These are phyloP conservation scores for Fraxinus anomala DNA, from an alignment of 257 asterid species.

Conservation along the genomic window DNA sequence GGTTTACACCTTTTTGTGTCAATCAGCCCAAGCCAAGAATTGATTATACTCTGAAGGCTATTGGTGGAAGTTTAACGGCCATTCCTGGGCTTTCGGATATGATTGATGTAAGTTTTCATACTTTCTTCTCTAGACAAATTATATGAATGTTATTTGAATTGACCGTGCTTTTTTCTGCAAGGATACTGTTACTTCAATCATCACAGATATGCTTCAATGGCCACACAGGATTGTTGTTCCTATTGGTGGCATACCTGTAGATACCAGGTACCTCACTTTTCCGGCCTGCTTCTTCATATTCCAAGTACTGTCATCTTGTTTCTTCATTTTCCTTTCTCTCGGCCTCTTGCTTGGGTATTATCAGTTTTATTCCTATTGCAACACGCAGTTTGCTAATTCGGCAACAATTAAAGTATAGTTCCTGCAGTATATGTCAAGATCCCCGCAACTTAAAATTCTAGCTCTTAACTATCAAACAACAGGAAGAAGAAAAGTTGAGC, in stretches of 20 bases:
- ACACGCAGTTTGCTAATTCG: slow-evolving; percentile 5
- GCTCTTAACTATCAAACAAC: background rate
- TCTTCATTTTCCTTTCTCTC: background rate
- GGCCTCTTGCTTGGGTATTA: background rate
- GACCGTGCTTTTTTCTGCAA: slow-evolving; percentile 29
- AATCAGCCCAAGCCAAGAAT: slow-evolving; percentile 91
- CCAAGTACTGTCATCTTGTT: slow-evolving; percentile 9
- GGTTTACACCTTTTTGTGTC: slow-evolving; percentile 24
- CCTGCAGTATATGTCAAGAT: background rate
- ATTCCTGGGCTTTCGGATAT: slow-evolving; percentile 93
- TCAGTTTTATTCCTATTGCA: background rate
- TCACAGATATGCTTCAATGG: slow-evolving; percentile 94
- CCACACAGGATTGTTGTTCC: slow-evolving; percentile 99
- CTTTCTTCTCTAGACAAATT: slow-evolving; percentile 10
- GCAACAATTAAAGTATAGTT: slow-evolving; percentile 8
- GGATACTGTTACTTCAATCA: slow-evolving; percentile 89
- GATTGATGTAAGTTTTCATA: slow-evolving; percentile 75
- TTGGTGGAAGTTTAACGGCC: slow-evolving; percentile 97
- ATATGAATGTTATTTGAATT: slow-evolving; percentile 28
- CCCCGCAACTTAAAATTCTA: slow-evolving; percentile 1
- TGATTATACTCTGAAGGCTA: slow-evolving; percentile 89
- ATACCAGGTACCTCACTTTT: slow-evolving; percentile 57
- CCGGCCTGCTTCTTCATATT: slow-evolving; percentile 15
- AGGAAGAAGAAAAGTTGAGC: slow-evolving; percentile 1
- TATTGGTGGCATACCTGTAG: slow-evolving; percentile 82